phyloP scores from a whole-genome alignment of 208 protist genomes.

The Trypanosoma grayi region DNA sequence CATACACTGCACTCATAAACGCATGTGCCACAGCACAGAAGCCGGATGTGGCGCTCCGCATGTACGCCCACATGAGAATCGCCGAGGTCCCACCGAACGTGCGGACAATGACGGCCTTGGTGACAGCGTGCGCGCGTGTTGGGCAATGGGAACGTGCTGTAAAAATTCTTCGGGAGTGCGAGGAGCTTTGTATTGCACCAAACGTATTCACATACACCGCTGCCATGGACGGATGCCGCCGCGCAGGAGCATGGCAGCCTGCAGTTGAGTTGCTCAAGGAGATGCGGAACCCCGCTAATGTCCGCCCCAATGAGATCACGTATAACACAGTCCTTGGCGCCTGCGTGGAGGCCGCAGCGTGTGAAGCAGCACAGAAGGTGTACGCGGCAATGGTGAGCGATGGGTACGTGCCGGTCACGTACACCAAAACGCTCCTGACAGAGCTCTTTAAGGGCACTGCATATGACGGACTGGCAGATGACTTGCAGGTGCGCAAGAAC shows the following conservation, averaged over 20 bases:
- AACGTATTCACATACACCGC: constrained; percentile 89
- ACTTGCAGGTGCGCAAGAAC: constrained; percentile 48
- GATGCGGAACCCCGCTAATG: constrained; percentile 50
- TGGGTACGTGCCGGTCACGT: constrained; percentile 68
- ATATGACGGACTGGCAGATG: constrained; percentile 60
- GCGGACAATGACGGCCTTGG: constrained; percentile 72
- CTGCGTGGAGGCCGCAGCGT: constrained; percentile 57
- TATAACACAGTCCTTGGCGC: constrained; percentile 83
- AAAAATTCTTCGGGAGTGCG: constrained; percentile 68
- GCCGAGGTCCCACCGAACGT: constrained; percentile 76
- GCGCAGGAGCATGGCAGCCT: constrained; percentile 62
- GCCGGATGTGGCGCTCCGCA: constrained; percentile 54
- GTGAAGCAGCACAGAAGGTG: constrained; percentile 47
- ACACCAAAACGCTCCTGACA: constrained; percentile 58
- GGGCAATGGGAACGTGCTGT: constrained; percentile 75
- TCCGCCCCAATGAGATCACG: constrained; percentile 82
- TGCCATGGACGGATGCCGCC: constrained; percentile 84
- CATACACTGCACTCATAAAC: constrained; percentile 77
- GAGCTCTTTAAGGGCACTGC: constrained; percentile 51
- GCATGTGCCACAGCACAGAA: constrained; percentile 55
- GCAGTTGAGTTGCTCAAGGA: constrained; percentile 54
- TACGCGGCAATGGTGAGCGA: constrained; percentile 80
- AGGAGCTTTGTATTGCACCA: constrained; percentile 75
- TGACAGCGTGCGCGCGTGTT: constrained; percentile 49
- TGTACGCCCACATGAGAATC: constrained; percentile 80